Base-by-base conservation (phyloP, 768 basidiomycete genomes). In the Russula emetica region DNA sequence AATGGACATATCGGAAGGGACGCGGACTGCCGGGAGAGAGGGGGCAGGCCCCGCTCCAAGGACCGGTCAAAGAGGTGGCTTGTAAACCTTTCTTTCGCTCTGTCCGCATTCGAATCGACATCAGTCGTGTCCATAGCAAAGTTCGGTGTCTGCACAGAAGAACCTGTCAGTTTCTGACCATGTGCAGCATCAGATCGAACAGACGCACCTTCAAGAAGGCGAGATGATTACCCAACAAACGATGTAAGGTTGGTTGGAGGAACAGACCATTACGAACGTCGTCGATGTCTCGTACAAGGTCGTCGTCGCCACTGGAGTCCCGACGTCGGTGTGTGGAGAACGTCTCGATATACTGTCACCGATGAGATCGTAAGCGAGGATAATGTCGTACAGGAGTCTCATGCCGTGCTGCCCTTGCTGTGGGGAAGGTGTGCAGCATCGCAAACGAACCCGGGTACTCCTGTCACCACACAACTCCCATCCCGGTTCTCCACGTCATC, bases 81-180 rank as follows among this genome's bases (percentile, higher is more conserved):
- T 32, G 56, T 57, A 22, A 14, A 22, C 9, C 42, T 57, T 32
- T 32, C 56, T 24, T 57, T 11, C 3, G 28, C 20, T 32, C 28
- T 32, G 20, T 45, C 28, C 22, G 56, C 56, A 45, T 45, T 45
- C 18, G 56, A 10, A 36, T 57, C 30, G 5, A 57, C 16, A 44
- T 56, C 55, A 28, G 40, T 28, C 9, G 26, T 42, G 14, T 56
- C 40, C 55, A 56, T 56, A 10, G 55, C 55, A 56, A 56, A 56
- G 40, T 56, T 56, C 2, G 56, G 44, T 13, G 56, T 57, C 56
- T 57, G 6, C 56, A 32, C 56, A 45, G 44, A 36, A 45, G 42
- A 30, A 45, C 5, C 26, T n/a, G 20, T 57, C 30, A 32, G 20
- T 20, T 16, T 45, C 16, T 1, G 20, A 22, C 40, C 5, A 36